Conservation (phyloP, 192 early-diverging fungal genomes). For the Coemansia sp. region DNA sequence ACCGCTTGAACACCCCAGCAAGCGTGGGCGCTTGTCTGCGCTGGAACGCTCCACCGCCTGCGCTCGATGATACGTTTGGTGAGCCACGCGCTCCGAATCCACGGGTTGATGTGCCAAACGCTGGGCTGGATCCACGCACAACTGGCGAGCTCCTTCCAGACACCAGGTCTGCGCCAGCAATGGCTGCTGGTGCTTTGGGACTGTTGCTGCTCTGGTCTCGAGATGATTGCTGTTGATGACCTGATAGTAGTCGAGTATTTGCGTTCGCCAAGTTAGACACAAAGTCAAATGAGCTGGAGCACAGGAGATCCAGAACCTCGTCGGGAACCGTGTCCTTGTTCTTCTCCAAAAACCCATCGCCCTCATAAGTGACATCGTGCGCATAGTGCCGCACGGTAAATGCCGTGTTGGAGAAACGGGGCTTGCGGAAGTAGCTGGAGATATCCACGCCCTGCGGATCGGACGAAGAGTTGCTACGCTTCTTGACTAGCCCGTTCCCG, state of each 20-base stretch:
- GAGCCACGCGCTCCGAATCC: constrained; percentile 7
- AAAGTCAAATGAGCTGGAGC: constrained; percentile 45
- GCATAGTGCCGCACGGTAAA: constrained; percentile 97
- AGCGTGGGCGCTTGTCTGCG: constrained; percentile 51
- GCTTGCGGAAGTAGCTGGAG: constrained; percentile 78
- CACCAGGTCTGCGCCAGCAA: constrained; percentile 1
- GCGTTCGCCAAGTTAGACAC: constrained; percentile 23
- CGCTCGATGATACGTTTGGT: not conserved
- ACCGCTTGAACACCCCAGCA: constrained; percentile 57
- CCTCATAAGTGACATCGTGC: constrained; percentile 90
- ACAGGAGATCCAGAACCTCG: constrained; percentile 61
- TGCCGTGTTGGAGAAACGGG: constrained; percentile 83
- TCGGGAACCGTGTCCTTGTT: constrained; percentile 97
- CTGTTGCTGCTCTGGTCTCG: constrained; percentile 8
- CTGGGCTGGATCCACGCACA: constrained; percentile 17
- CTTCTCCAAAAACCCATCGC: constrained; percentile 95
- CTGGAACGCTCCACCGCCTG: constrained; percentile 15
- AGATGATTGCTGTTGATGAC: constrained; percentile 6
- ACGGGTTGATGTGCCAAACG: constrained; percentile 7
- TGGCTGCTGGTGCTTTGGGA: constrained; percentile 2
- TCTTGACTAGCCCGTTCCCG: not conserved
- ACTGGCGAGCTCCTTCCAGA: constrained; percentile 24
- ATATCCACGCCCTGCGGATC: not conserved
- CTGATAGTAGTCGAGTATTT: not conserved
- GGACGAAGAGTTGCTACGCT: constrained; percentile 1